Percentiles rank a stretch among this genome's conserved stretches.
Conservation (phyloP, 306 rosid species). For the Casuarina equisetifolia region DNA sequence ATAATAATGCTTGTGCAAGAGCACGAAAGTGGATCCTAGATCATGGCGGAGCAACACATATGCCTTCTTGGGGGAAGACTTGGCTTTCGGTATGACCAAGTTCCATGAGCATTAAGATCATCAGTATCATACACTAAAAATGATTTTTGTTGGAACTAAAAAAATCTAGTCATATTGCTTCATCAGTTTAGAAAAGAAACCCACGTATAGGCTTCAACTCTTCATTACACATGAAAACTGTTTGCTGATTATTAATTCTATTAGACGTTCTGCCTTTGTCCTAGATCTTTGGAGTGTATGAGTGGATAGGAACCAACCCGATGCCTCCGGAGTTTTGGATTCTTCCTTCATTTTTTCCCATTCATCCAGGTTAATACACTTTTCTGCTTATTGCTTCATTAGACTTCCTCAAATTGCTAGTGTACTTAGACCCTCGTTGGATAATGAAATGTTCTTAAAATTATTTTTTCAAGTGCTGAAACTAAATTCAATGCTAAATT, state of each 20-base stretch:
- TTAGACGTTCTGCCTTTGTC: neutral
- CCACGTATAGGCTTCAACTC: no score
- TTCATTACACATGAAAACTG: neutral
- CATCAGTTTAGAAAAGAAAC: no score
- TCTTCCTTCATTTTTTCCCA: slow-evolving; percentile 6
- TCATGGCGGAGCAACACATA: slow-evolving; percentile 15
- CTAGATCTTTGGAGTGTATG: slow-evolving; percentile 27
- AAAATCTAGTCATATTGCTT: no score
- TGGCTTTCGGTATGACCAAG: slow-evolving; percentile 1
- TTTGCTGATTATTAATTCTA: neutral
- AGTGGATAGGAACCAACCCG: slow-evolving; percentile 21
- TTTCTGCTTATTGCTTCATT: neutral
- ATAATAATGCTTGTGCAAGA: neutral
- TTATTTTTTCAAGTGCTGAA: neutral
- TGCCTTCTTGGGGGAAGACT: slow-evolving; percentile 19
- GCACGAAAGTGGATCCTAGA: slow-evolving; percentile 20
- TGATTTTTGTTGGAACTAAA: no score
- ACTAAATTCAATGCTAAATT: no score
- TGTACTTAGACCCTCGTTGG: neutral
- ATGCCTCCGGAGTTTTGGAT: slow-evolving; percentile 30
- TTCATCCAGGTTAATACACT: slow-evolving; percentile 8
- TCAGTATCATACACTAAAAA: no score
- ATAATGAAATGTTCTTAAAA: neutral
- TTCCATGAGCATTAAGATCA: neutral
- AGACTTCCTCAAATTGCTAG: neutral